Base-by-base conservation (phyloP, 2,329 filamentous ascomycete species). In the Diaporthe humulicola region DNA sequence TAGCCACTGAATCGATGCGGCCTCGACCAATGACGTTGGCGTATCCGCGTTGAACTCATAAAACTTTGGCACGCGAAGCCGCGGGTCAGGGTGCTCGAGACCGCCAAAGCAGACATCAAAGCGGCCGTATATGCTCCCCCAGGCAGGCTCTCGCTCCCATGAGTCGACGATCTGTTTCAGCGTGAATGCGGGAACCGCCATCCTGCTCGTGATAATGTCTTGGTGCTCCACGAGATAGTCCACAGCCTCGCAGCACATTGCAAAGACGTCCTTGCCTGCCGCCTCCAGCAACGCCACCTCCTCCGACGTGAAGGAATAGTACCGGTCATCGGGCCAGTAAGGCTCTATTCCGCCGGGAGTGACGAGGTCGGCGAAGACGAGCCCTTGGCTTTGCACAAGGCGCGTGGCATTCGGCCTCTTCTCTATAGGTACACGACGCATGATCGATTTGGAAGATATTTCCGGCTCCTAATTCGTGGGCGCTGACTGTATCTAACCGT, bases 11-110 rank as follows among this genome's bases (percentile, higher is more conserved):
- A 70, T 38, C 3, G 25, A 19, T 2, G 45, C 71, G 7, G 71
- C 40, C 64, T 75, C 74, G n/a, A 75, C 28, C 38, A 75, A 28
- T 22, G 74, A 70, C 19, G 71, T 75, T 2, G 74, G 74, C 38
- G 74, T 75, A 22, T 75, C 74, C 10, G 74, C 74, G 70, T 75
- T 75, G 54, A 75, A 75, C 42, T 75, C 74, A 48, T 75, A 75
- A 52, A 73, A 75, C 22, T 70, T 70, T 28, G 74, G 74, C 10
- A 48, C 30, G 9, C 74, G 19, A 19, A 70, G n/a, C 3, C 28
- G 19, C 12, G 74, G 74, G 54, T 75, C 70, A 5, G 73, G 58
- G 54, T 75, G 61, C 10, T 75, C 60, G 17, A 75, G 70, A 30
- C 74, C 74, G 2, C 74, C 74, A 54, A 75, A 75, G 42, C 74